A percentile compares a stretch with the other conserved stretches of the same genome.
Conservation (phyloP, 2,329 filamentous ascomycete genomes). For the Fusarium sp. region DNA sequence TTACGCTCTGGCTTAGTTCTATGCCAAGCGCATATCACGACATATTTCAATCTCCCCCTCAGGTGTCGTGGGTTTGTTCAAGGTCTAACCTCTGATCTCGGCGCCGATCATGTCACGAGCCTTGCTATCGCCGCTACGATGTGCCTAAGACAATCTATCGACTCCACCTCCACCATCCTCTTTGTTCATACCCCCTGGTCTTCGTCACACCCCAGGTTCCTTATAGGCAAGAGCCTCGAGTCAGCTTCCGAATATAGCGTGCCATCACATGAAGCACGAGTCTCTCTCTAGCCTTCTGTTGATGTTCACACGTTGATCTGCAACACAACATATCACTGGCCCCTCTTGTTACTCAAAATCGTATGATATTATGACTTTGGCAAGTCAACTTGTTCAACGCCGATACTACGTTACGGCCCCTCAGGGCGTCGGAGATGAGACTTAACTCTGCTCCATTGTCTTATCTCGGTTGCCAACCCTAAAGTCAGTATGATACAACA, state of each 20-base stretch:
- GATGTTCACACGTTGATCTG: constrained; percentile 28
- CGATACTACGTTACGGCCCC: constrained; percentile 17
- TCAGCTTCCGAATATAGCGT: constrained; percentile 27
- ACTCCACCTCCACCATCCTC: constrained; percentile 32
- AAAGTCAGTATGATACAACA: constrained; percentile 9
- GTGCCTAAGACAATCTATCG: constrained; percentile 10
- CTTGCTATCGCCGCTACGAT: constrained; percentile 24
- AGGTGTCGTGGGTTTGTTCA: constrained; percentile 7
- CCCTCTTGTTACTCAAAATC: constrained; percentile 20
- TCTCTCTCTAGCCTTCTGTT: constrained; percentile 5
- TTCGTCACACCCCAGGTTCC: constrained; percentile 30
- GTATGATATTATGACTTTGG: constrained; percentile 30
- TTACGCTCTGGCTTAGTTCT: constrained; percentile 35
- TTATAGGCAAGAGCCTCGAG: constrained; percentile 22
- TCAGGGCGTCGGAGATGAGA: constrained; percentile 33
- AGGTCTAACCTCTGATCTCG: constrained; percentile 31
- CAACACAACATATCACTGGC: constrained; percentile 22
- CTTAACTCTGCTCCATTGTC: constrained; percentile 25
- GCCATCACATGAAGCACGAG: constrained; percentile 16
- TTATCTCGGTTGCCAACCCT: constrained; percentile 33
- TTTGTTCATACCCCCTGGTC: constrained; percentile 14
- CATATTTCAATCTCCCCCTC: constrained; percentile 32
- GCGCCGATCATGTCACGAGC: constrained; percentile 39
- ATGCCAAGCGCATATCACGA: constrained; percentile 36
- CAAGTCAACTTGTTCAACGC: constrained; percentile 10